Evolutionary conservation across 495 filamentous ascomycete species (phyloP).

Genomic region (Cryomyces minteri): DNA sequence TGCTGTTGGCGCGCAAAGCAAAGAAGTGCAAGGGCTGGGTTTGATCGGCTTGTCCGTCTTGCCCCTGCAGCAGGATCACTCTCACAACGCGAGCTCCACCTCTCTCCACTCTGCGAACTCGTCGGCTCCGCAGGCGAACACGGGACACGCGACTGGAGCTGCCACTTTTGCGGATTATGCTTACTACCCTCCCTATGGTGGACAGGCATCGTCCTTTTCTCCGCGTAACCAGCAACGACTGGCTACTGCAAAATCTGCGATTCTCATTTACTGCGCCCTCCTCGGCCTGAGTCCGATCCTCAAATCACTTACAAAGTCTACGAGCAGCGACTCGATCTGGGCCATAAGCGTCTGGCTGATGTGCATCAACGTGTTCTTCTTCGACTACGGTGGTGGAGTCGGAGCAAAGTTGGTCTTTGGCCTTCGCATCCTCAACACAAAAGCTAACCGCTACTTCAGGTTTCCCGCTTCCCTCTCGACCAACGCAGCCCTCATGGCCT

Average conservation of each 20-base stretch:
- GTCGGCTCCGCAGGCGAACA: not conserved
- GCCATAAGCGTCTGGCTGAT: constrained; percentile 85
- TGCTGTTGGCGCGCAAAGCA: not conserved
- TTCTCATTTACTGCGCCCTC: constrained; percentile 82
- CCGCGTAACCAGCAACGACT: constrained; percentile 48
- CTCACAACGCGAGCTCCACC: constrained; percentile 4
- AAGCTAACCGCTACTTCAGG: constrained; percentile 11
- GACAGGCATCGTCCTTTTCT: constrained; percentile 24
- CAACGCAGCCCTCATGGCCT: constrained; percentile 89
- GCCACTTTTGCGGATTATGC: constrained; percentile 2
- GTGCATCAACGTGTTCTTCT: constrained; percentile 89
- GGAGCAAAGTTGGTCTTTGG: constrained; percentile 29
- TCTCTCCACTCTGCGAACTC: not conserved
- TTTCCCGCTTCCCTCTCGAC: constrained; percentile 81
- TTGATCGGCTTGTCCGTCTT: too few species aligned
- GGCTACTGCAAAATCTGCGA: constrained; percentile 67
- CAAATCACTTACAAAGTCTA: constrained; percentile 83
- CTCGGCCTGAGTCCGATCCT: constrained; percentile 85
- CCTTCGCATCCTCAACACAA: not conserved
- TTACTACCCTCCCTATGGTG: constrained; percentile 13
- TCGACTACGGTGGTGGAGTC: constrained; percentile 70
- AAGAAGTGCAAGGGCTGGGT: not conserved
- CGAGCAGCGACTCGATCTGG: constrained; percentile 86
- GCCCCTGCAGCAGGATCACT: not conserved
- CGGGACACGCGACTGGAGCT: not conserved